A percentile compares a stretch with the other conserved stretches of the same genome.
Conservation (phyloP, 805 yeast genomes). For the Phaffomyces opuntiae region DNA sequence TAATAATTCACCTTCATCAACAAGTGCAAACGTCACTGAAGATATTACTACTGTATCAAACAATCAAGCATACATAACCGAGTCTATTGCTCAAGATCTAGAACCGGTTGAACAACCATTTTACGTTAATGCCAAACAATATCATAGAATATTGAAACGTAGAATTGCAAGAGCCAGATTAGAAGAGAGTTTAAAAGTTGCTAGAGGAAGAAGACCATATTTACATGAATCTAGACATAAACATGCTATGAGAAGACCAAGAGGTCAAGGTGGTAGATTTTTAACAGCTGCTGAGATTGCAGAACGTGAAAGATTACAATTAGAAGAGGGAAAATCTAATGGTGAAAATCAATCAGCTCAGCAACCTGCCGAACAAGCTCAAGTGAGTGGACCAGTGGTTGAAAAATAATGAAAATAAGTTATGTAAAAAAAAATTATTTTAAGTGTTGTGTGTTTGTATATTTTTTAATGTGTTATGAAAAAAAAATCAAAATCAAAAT, state of each 20-base stretch:
- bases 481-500: too few species aligned
- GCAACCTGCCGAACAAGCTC: too few species aligned
- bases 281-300: slow-evolving; percentile 85
- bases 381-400: not conserved
- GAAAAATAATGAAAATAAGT: not conserved
- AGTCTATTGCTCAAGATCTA: slow-evolving; percentile 3
- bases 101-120: slow-evolving; percentile 73
- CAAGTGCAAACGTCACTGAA: slow-evolving; percentile 3
- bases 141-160: slow-evolving; percentile 88
- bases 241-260: slow-evolving; percentile 98
- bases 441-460: too few species aligned
- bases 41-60: not conserved
- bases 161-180: slow-evolving; percentile 89
- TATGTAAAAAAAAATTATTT: too few species aligned
- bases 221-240: slow-evolving; percentile 95
- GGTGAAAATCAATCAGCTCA: not conserved
- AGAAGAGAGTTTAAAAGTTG: slow-evolving; percentile 81
- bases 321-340: not conserved
- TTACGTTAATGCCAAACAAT: slow-evolving; percentile 96
- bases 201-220: slow-evolving; percentile 88
- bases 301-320: slow-evolving; percentile 41
- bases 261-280: slow-evolving; percentile 98
- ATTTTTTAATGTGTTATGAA: not conserved
- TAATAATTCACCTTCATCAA: slow-evolving; percentile 1
- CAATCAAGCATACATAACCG: slow-evolving; percentile 1